These are phyloP conservation scores for Yamadazyma pseudoaaseri DNA, from an alignment of 1,139 yeast species.

Conservation along the genomic window DNA sequence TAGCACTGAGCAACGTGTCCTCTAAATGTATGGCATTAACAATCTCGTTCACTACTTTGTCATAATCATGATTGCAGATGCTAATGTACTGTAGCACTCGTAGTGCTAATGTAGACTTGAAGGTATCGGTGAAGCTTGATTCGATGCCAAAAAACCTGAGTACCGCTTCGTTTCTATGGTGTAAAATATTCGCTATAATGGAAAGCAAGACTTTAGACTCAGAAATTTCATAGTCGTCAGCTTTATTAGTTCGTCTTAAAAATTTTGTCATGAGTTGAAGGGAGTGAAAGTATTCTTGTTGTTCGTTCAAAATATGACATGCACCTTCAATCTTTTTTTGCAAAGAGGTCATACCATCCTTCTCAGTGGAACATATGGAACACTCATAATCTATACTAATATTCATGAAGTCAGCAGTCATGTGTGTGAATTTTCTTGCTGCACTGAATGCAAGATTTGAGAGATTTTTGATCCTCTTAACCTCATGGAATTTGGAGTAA, in stretches of 20 bases:
- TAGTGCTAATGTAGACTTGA: background rate
- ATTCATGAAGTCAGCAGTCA: background rate
- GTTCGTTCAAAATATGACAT: too few relatives aligned
- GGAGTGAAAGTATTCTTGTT: too few relatives aligned
- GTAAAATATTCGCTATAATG: background rate
- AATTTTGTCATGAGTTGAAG: too few relatives aligned
- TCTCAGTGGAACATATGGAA: background rate
- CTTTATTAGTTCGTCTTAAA: too few relatives aligned
- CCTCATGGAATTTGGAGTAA: conserved; percentile 18
- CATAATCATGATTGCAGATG: background rate
- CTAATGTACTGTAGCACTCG: background rate
- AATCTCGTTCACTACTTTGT: background rate
- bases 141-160: background rate
- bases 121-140: background rate
- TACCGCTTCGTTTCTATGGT: background rate
- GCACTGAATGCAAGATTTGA: conserved; percentile 23
- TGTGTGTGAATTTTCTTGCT: conserved; percentile 7
- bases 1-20: background rate
- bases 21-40: background rate
- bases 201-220: too few relatives aligned
- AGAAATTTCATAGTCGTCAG: too few relatives aligned
- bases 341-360: too few relatives aligned
- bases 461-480: conserved; percentile 28
- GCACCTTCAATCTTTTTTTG: too few relatives aligned
- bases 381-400: background rate